phyloP scores from a whole-genome alignment of 176 grass and related monocot species.

The Carex pumila region DNA sequence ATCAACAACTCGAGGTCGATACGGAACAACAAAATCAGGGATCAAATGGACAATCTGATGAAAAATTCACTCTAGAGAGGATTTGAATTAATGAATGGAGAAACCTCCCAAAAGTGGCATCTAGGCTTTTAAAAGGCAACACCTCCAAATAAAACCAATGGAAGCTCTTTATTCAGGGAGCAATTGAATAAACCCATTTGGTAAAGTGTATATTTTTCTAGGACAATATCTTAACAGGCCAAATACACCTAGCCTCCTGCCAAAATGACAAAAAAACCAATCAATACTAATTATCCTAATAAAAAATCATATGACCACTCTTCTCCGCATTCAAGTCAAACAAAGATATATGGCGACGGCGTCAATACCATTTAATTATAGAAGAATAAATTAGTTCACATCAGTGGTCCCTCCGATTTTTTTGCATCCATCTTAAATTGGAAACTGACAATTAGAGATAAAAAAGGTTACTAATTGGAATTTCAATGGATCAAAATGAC shows the following conservation, averaged over 20 bases:
- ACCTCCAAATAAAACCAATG: neutral
- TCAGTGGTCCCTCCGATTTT: neutral
- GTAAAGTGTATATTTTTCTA: neutral
- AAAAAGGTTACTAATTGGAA: neutral
- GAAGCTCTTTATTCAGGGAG: neutral
- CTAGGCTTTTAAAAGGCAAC: conserved; percentile 1
- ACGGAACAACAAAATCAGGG: neutral
- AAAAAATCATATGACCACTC: neutral
- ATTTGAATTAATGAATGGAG: neutral
- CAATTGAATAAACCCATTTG: neutral
- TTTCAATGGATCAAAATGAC: neutral
- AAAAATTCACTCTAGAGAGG: neutral
- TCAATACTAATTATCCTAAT: conserved; percentile 9
- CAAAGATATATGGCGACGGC: no score
- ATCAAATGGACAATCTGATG: neutral
- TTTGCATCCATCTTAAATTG: neutral
- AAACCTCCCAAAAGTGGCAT: neutral
- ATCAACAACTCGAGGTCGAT: neutral
- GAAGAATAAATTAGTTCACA: neutral
- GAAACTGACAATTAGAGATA: neutral
- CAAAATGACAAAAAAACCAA: conserved; percentile 22
- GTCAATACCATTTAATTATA: no score
- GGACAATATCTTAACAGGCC: neutral
- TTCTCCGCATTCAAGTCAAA: no score
- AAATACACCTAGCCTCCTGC: neutral